These are phyloP conservation scores for Sicyos baderoa DNA, from an alignment of 306 rosid genomes.

Conservation along the genomic window DNA sequence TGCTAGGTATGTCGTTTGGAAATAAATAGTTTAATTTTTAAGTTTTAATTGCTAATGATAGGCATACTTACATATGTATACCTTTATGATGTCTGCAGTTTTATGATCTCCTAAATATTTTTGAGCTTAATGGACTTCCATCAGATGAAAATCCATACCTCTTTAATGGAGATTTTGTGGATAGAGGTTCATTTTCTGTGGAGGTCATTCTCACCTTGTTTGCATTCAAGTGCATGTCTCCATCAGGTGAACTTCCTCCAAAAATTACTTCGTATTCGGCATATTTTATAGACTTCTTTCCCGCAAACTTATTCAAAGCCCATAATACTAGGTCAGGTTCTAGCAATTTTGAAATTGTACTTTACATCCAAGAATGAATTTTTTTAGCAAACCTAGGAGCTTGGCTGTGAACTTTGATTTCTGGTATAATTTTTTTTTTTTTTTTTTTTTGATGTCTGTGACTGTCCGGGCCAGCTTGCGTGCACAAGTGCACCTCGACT, in stretches of 20 bases:
- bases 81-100: slow-evolving; percentile 48
- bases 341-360: not conserved
- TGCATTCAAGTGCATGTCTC: slow-evolving; percentile 97
- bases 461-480: no score
- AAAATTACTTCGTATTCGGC: not conserved
- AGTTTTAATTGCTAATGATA: slow-evolving; percentile 6
- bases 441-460: no score
- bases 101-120: slow-evolving; percentile 87
- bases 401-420: not conserved
- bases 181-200: slow-evolving; percentile 93
- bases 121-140: slow-evolving; percentile 99
- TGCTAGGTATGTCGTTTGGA: not conserved
- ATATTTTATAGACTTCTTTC: not conserved
- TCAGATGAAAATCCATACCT: slow-evolving; percentile 98
- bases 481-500: no score
- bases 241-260: slow-evolving; percentile 58
- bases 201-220: slow-evolving; percentile 94
- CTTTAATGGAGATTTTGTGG: slow-evolving; percentile 97
- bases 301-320: not conserved
- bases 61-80: not conserved
- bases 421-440: no score
- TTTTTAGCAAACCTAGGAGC: not conserved
- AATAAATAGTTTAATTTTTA: not conserved
- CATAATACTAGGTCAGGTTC: not conserved
- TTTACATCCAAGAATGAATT: not conserved